phyloP scores from a whole-genome alignment of 2,329 filamentous ascomycete genomes.

The Apiospora koreana region DNA sequence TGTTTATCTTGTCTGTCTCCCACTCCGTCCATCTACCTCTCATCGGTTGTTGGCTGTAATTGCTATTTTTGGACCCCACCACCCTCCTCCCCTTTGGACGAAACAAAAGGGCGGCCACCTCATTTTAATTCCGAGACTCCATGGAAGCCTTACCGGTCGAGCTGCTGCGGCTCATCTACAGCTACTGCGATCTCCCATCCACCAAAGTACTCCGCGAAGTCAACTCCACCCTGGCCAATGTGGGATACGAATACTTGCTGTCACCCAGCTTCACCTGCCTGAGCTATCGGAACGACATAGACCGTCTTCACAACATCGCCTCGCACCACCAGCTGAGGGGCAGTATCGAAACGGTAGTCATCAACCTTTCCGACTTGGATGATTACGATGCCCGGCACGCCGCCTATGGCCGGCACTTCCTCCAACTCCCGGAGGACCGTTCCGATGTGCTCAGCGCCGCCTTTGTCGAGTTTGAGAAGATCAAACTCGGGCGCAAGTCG shows the following conservation, averaged over 20 bases:
- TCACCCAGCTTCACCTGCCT: constrained; percentile 42
- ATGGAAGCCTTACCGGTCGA: constrained; percentile 40
- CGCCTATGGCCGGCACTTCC: constrained; percentile 38
- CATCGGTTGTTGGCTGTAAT: background rate
- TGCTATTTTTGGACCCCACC: background rate
- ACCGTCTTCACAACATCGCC: constrained; percentile 45
- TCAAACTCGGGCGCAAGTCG: constrained; percentile 33
- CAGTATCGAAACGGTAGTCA: constrained; percentile 43
- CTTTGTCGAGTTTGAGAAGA: constrained; percentile 39
- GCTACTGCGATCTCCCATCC: constrained; percentile 39
- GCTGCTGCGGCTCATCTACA: constrained; percentile 44
- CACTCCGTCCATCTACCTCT: background rate
- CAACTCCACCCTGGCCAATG: constrained; percentile 38
- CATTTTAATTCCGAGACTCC: constrained; percentile 12
- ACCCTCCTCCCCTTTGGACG: background rate
- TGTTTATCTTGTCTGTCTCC: background rate
- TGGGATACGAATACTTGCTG: constrained; percentile 46
- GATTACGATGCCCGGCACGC: constrained; percentile 40
- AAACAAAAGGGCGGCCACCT: background rate
- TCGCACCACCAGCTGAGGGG: constrained; percentile 41
- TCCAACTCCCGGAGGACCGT: constrained; percentile 38
- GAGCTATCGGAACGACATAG: constrained; percentile 47
- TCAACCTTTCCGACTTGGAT: constrained; percentile 47
- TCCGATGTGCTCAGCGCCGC: constrained; percentile 36
- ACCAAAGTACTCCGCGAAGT: constrained; percentile 43